Percentiles rank a stretch among this genome's conserved stretches.
Evolutionary conservation across 2,329 filamentous ascomycete genomes (phyloP).

Genomic region (Alternaria postmessia): DNA sequence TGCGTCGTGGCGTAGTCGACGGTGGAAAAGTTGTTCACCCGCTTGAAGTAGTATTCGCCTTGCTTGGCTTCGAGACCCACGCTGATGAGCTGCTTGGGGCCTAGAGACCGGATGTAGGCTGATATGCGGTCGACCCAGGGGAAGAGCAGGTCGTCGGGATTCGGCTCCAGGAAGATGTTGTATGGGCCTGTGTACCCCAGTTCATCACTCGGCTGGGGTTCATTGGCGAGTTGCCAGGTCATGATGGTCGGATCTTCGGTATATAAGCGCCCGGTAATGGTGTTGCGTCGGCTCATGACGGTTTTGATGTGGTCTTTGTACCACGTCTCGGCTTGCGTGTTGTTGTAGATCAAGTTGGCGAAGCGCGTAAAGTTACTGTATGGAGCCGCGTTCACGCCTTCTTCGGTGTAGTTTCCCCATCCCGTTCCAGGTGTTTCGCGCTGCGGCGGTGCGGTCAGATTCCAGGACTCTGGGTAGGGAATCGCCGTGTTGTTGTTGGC

Average conservation of each 20-base stretch:
- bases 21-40: slow-evolving; percentile 46
- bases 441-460: slow-evolving; percentile 49
- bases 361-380: slow-evolving; percentile 40
- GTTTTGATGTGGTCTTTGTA: slow-evolving; percentile 51
- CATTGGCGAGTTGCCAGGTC: slow-evolving; percentile 54
- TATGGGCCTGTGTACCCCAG: slow-evolving; percentile 39
- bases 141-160: slow-evolving; percentile 46
- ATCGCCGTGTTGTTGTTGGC: slow-evolving; percentile 46
- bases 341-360: slow-evolving; percentile 50
- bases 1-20: slow-evolving; percentile 53
- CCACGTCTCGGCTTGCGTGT: slow-evolving; percentile 44
- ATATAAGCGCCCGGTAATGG: slow-evolving; percentile 48
- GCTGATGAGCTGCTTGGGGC: slow-evolving; percentile 50
- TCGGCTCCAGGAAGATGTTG: slow-evolving; percentile 36
- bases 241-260: slow-evolving; percentile 51
- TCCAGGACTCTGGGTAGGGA: slow-evolving; percentile 51
- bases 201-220: slow-evolving; percentile 45
- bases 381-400: slow-evolving; percentile 43
- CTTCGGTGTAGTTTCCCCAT: slow-evolving; percentile 52
- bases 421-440: slow-evolving; percentile 44
- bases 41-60: slow-evolving; percentile 52
- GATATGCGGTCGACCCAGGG: slow-evolving; percentile 50
- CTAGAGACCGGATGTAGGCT: slow-evolving; percentile 46
- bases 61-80: slow-evolving; percentile 52
- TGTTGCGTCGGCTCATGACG: slow-evolving; percentile 49